Conservation (phyloP, 2,329 filamentous ascomycete species). For the Tolypocladium ovalisporum region DNA sequence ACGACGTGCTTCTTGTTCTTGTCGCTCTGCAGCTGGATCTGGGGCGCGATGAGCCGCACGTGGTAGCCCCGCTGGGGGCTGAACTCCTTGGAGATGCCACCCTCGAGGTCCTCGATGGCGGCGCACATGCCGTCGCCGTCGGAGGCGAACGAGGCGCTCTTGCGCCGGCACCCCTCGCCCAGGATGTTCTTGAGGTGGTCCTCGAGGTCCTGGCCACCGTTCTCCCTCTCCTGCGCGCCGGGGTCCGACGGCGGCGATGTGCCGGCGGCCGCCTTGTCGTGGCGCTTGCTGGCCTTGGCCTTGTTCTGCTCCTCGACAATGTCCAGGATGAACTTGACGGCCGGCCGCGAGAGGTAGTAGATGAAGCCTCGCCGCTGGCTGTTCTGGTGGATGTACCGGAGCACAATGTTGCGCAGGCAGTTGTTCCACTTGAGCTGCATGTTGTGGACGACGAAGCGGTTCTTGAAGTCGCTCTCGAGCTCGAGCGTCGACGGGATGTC, state of each 20-base stretch:
- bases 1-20: slow-evolving; percentile 97
- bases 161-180: slow-evolving; percentile 72
- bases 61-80: slow-evolving; percentile 89
- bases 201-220: slow-evolving; percentile 54
- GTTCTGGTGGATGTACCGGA: slow-evolving; percentile 95
- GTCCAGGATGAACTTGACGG: slow-evolving; percentile 95
- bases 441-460: slow-evolving; percentile 96
- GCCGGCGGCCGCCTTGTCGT: slow-evolving; percentile 16
- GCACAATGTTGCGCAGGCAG: slow-evolving; percentile 83
- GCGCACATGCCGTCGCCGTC: slow-evolving; percentile 22
- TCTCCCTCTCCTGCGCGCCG: slow-evolving; percentile 39
- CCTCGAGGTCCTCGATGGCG: slow-evolving; percentile 51
- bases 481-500: slow-evolving; percentile 65
- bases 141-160: slow-evolving; percentile 28
- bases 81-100: slow-evolving; percentile 79
- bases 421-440: slow-evolving; percentile 99
- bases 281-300: slow-evolving; percentile 39
- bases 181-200: slow-evolving; percentile 80
- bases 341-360: slow-evolving; percentile 91
- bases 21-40: slow-evolving; percentile 96
- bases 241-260: slow-evolving; percentile 24
- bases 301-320: slow-evolving; percentile 91
- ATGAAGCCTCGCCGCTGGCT: slow-evolving; percentile 92
- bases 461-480: slow-evolving; percentile 91
- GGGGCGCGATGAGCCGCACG: slow-evolving; percentile 86